These are phyloP conservation scores for Suhomyces faveliae DNA, from an alignment of 805 yeast species.

Conservation along the genomic window DNA sequence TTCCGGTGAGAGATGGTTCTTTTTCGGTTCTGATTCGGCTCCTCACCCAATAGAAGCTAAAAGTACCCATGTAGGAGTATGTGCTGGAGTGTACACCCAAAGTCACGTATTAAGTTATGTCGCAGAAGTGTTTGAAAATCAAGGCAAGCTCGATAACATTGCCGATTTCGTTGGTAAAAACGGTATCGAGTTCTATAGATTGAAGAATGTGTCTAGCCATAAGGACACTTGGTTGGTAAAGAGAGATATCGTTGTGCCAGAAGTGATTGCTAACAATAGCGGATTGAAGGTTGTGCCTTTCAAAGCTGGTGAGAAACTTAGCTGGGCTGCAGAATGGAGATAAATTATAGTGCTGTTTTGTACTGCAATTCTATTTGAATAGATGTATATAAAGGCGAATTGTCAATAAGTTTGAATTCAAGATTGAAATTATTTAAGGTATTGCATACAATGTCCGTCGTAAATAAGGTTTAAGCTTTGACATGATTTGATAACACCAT, in stretches of 20 bases:
- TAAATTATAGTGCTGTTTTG: not conserved
- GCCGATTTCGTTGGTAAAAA: constrained; percentile 71
- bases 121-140: constrained; percentile 79
- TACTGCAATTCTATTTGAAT: no score
- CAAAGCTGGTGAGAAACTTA: constrained; percentile 71
- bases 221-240: constrained; percentile 57
- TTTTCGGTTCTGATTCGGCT: constrained; percentile 97
- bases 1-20: constrained; percentile 87
- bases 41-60: constrained; percentile 89
- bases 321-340: constrained; percentile 78
- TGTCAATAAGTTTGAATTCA: not conserved
- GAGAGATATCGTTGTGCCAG: constrained; percentile 58
- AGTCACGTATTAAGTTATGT: constrained; percentile 75
- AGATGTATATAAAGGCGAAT: not conserved
- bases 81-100: constrained; percentile 98
- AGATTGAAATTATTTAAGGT: not conserved
- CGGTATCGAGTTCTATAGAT: constrained; percentile 70
- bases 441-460: not conserved
- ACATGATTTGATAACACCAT: not conserved
- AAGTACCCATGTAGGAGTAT: constrained; percentile 74
- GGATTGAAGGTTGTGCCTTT: constrained; percentile 67
- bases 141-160: constrained; percentile 61
- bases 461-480: not conserved
- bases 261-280: constrained; percentile 45
- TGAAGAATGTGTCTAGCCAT: constrained; percentile 30